Conservation (phyloP, 2,329 filamentous ascomycete species). For the Blastomyces parvus region DNA sequence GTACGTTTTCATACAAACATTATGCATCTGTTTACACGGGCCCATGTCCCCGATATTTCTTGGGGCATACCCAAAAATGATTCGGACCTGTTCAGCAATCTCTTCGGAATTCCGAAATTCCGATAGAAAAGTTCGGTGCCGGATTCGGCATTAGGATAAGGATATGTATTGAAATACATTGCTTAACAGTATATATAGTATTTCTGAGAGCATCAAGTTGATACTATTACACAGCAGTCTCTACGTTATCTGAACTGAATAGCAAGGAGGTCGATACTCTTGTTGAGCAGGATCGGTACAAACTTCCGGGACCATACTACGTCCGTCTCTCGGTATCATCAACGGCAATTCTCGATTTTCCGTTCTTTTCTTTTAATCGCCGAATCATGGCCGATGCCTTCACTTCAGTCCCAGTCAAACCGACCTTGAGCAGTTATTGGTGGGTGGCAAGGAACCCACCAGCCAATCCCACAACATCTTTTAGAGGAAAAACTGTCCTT, state of each 20-base stretch:
- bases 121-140: neutral
- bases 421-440: neutral
- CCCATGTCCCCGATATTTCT: neutral
- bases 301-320: neutral
- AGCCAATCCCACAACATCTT: neutral
- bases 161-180: neutral
- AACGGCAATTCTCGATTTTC: neutral
- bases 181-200: neutral
- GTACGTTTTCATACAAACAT: too few relatives aligned
- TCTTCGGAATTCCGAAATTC: neutral
- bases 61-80: neutral
- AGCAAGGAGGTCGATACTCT: neutral
- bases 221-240: neutral
- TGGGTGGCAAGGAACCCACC: neutral
- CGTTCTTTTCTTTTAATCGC: neutral
- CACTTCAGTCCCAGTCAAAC: neutral
- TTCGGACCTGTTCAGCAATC: neutral
- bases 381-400: neutral
- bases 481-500: conserved; percentile 36
- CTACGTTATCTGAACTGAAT: neutral
- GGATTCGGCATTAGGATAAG: neutral
- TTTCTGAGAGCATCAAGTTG: neutral
- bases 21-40: neutral
- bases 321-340: neutral
- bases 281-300: neutral